Evolutionary conservation across 2,329 filamentous ascomycete genomes (phyloP), one percentile per base, ranked within the genome.

Genomic region (Aureobasidium sp.): DNA sequence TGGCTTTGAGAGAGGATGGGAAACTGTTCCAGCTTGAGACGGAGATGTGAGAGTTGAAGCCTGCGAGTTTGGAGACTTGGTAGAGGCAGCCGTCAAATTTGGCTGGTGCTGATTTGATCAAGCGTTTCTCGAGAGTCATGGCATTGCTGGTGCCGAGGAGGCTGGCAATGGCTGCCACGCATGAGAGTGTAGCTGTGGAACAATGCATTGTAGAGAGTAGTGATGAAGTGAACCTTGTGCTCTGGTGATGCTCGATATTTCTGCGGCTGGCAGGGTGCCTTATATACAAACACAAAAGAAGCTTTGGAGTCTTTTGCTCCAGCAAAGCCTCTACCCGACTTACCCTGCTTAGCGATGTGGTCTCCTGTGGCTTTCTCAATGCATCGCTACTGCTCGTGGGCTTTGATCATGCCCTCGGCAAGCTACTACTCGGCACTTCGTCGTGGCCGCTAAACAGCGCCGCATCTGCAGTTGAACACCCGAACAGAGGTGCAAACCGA

Each of bases 11-110:
- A 14, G 30, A 22, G 8, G 25, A 44, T 3, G 39, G 40, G n/a
- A 53, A 30, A 11, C 16, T 39, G 11, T 38, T 50, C 17, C 50
- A 56, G 4, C 37, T 53, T 16, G 40, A 30, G 24, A 38, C 34
- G 2, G 22, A 3, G 12, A 50, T 19, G 45, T 21, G 34, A 22
- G 45, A 38, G 27, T 22, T 52, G 49, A 52, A 52, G 11, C 17
- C 38, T 17, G 37, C 49, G 2, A 52, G 16, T 14, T 42, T 27
- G n/a, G 49, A 12, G 3, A 52, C 49, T 12, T 42, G 25, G 2
- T 42, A 52, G 14, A 41, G 29, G 21, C 49, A 52, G 14, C 49
- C 49, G 11, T 41, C 37, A 21, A 34, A 35, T 14, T 34, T 22
- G 29, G 45, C 34, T 1, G 45, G 16, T 0, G 45, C 34, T 5